Percentiles rank a stretch among this genome's conserved stretches.
phyloP scores from a whole-genome alignment of 768 basidiomycete species.

The Mycena maculata region DNA sequence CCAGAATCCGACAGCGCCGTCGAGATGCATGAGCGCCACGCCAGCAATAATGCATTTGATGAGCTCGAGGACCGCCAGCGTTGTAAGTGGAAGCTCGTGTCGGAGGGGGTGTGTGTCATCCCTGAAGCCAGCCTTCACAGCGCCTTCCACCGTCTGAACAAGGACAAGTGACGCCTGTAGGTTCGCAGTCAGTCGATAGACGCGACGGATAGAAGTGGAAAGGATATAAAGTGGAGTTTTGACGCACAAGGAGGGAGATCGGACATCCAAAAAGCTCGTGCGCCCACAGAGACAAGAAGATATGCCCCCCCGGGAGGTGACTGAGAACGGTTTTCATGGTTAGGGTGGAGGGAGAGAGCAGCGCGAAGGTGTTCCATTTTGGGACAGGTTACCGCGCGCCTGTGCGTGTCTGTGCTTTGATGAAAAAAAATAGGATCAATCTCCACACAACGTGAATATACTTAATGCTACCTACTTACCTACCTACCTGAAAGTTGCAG shows the following conservation, averaged over 20 bases:
- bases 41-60: background rate
- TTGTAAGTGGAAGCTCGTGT: background rate
- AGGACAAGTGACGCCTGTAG: conserved; percentile 1
- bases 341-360: background rate
- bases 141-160: background rate
- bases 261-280: conserved; percentile 6
- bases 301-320: background rate
- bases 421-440: too few species aligned
- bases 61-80: background rate
- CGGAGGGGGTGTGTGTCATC: conserved; percentile 2
- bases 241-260: background rate
- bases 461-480: too few species aligned
- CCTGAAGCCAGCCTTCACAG: conserved; percentile 12
- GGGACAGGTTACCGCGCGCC: too few species aligned
- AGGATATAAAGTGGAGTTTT: too few species aligned
- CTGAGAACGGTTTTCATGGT: background rate
- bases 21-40: background rate
- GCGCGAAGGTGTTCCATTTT: too few species aligned
- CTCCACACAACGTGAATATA: too few species aligned
- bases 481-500: too few species aligned
- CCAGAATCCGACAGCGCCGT: background rate
- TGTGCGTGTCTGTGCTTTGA: too few species aligned
- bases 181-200: background rate
- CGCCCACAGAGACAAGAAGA: background rate
- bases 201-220: too few species aligned